Evolutionary conservation across 192 early-diverging fungal species (phyloP).

Genomic region (Paraglomus occultum): DNA sequence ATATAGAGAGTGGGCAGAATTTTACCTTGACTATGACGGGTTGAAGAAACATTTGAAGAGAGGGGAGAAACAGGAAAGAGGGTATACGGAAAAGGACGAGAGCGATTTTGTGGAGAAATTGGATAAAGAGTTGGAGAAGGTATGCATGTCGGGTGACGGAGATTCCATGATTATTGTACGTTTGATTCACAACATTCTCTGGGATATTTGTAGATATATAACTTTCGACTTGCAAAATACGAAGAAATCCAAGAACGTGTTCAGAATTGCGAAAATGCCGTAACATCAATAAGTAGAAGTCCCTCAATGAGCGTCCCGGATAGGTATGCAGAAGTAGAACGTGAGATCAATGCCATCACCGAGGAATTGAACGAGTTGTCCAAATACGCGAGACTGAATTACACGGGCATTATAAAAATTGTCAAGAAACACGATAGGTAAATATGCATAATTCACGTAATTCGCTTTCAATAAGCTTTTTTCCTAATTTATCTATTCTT

Average conservation of each 20-base stretch:
- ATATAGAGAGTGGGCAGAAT: slow-evolving; percentile 76
- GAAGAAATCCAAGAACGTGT: slow-evolving; percentile 71
- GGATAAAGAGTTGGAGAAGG: slow-evolving; percentile 89
- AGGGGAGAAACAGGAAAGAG: slow-evolving; percentile 57
- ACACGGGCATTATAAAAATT: slow-evolving; percentile 86
- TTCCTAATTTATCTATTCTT: not conserved
- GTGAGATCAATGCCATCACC: slow-evolving; percentile 69
- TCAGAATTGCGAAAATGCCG: slow-evolving; percentile 59
- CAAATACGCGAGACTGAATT: slow-evolving; percentile 76
- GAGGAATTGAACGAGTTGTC: slow-evolving; percentile 77
- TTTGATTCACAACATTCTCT: slow-evolving; percentile 30
- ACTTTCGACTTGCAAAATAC: slow-evolving; percentile 72
- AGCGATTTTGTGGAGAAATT: slow-evolving; percentile 87
- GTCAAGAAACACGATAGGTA: slow-evolving; percentile 96
- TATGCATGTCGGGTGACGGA: slow-evolving; percentile 29
- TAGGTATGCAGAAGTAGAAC: slow-evolving; percentile 44
- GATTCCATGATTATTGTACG: slow-evolving; percentile 33
- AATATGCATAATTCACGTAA: not conserved
- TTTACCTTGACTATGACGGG: slow-evolving; percentile 79
- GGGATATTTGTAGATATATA: slow-evolving; percentile 53
- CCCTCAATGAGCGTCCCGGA: slow-evolving; percentile 36
- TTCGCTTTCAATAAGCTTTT: not conserved
- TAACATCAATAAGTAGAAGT: slow-evolving; percentile 54
- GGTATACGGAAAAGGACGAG: slow-evolving; percentile 84
- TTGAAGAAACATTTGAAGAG: slow-evolving; percentile 82